phyloP scores from a whole-genome alignment of 306 rosid species.

The Quercus alba region DNA sequence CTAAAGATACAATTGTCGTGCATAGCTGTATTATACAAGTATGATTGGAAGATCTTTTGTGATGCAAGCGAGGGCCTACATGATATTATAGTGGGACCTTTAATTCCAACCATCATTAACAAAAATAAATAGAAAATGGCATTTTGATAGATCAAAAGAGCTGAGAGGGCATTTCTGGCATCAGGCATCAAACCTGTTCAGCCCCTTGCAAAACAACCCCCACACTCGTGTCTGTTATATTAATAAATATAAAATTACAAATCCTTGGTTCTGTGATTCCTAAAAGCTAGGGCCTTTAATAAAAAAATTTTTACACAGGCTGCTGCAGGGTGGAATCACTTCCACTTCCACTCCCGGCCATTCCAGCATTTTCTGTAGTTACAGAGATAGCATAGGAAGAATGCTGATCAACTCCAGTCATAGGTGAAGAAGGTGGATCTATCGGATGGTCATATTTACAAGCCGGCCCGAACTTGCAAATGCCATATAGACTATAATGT shows the following conservation, averaged over 20 bases:
- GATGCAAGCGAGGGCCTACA: background rate
- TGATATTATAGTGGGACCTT: background rate
- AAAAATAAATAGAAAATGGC: background rate
- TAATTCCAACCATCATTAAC: background rate
- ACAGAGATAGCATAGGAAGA: slow-evolving; percentile 34
- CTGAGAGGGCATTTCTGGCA: background rate
- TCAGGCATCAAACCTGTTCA: background rate
- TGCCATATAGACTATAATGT: slow-evolving; percentile 79
- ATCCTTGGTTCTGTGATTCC: slow-evolving; percentile 31
- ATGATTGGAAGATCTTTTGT: background rate
- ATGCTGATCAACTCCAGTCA: slow-evolving; percentile 48
- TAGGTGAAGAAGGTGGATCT: slow-evolving; percentile 28
- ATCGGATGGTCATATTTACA: slow-evolving; percentile 81
- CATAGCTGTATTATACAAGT: background rate
- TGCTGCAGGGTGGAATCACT: slow-evolving; percentile 41
- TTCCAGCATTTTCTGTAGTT: slow-evolving; percentile 37
- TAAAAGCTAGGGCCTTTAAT: slow-evolving; percentile 28
- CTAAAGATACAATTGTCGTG: background rate
- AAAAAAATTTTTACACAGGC: slow-evolving; percentile 31
- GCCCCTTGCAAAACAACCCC: background rate
- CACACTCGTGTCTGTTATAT: background rate
- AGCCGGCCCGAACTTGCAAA: slow-evolving; percentile 91
- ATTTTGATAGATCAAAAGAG: background rate
- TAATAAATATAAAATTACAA: slow-evolving; percentile 35
- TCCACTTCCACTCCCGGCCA: slow-evolving; percentile 44